Base-by-base conservation (phyloP, 148 eudicot species). In the Chenopodium suecicum region DNA sequence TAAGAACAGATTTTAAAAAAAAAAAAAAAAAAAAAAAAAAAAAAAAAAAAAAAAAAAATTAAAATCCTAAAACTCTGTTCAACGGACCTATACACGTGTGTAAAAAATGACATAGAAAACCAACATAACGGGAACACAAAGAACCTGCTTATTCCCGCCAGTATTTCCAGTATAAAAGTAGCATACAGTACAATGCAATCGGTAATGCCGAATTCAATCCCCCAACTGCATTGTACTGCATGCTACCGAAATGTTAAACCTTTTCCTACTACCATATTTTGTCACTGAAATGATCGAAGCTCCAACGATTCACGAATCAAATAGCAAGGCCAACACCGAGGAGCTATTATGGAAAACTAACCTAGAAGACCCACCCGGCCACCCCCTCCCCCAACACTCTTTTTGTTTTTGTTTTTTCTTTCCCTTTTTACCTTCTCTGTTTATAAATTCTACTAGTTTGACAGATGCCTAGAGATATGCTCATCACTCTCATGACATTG, bases 121-220 rank as follows among this genome's bases (percentile, higher is more conserved):
- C 19, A n/a, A 75, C n/a, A 7, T n/a, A 76, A 47, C 22, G 64
- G 31, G 34, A 47, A 12, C 22, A 29, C n/a, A 32, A 11, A 32
- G 27, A 47, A 77, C 48, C 31, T 29, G 47, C 29, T 69, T 25
- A 7, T 70, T 52, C 70, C 69, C 66, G 37, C 73, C 52, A 58
- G 9, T 14, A 46, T 73, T 37, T 77, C 13, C 41, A 1, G 69
- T 41, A 4, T 47, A 34, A 63, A 71, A 65, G 73, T 77, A 80
- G 86, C 67, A 84, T 80, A 79, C 79, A 84, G 77, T 80, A 80
- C 86, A 84, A 71, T 50, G 86, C 86, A 74, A 78, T 47, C 23
- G 77, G 71, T 48, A 47, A 62, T 44, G 8, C 47, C 41, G 46
- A 63, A 71, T 31, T 47, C 54, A 79, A 84, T 70, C 48, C 48